phyloP scores from a whole-genome alignment of 768 basidiomycete genomes.

The Termitomyces sp. region DNA sequence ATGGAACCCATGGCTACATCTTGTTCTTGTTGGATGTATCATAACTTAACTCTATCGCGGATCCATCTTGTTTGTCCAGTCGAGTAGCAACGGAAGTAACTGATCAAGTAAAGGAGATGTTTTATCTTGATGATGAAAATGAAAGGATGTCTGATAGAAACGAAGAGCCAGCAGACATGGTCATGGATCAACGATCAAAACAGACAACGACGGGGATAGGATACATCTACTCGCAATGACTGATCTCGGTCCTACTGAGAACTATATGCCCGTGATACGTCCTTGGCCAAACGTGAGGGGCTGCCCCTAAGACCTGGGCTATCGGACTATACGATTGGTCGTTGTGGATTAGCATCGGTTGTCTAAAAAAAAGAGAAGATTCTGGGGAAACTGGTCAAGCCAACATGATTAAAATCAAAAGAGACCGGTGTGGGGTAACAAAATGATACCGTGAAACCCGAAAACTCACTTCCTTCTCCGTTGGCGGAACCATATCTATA shows the following conservation, averaged over 20 bases:
- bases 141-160: background rate
- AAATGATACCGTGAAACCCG: slow-evolving; percentile 8
- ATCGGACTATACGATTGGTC: background rate
- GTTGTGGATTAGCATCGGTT: background rate
- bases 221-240: background rate
- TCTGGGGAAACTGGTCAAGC: background rate
- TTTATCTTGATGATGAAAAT: background rate
- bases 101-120: background rate
- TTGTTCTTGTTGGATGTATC: slow-evolving; percentile 1
- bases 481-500: slow-evolving; percentile 2
- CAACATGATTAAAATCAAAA: background rate
- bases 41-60: background rate
- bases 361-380: background rate
- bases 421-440: background rate
- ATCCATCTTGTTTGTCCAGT: background rate
- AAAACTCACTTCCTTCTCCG: background rate
- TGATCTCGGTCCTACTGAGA: background rate
- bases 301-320: no score
- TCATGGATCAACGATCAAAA: slow-evolving; percentile 1
- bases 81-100: background rate
- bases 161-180: background rate
- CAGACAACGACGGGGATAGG: background rate
- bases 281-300: background rate
- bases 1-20: background rate
- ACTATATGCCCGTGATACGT: background rate